Conservation (phyloP, 345 rosid species). For the Heritiera littoralis region DNA sequence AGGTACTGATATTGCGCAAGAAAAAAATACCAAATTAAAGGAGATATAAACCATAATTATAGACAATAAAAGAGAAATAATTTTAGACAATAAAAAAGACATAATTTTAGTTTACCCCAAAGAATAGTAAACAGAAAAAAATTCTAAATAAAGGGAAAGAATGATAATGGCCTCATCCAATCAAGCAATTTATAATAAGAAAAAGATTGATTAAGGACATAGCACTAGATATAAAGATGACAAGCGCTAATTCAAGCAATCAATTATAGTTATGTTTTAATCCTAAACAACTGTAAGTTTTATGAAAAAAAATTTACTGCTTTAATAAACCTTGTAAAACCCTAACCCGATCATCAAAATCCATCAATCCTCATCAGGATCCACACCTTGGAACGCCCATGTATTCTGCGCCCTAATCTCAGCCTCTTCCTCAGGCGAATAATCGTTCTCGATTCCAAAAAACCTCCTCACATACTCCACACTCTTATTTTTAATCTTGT, state of each 20-base stretch:
- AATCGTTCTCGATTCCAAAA: conserved; percentile 43
- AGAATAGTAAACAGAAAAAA: too few relatives aligned
- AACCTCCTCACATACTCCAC: conserved; percentile 40
- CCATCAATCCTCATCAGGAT: conserved; percentile 23
- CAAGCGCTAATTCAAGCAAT: not conserved
- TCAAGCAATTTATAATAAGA: not conserved
- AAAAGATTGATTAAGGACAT: not conserved
- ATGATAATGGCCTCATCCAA: not conserved
- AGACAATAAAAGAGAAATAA: not conserved
- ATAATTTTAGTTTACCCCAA: too few relatives aligned
- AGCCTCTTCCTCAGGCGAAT: conserved; percentile 43
- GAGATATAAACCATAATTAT: not conserved
- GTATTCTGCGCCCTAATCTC: conserved; percentile 19
- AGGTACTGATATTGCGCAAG: too few relatives aligned
- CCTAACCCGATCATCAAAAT: not conserved
- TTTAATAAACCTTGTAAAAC: not conserved
- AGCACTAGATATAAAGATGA: not conserved
- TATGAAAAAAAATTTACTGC: not conserved
- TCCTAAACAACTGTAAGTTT: not conserved
- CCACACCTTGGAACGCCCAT: conserved; percentile 41
- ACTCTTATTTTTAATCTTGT: conserved; percentile 43
- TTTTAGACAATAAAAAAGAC: too few relatives aligned
- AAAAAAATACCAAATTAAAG: not conserved
- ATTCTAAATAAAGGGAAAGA: too few relatives aligned
- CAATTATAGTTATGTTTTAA: not conserved